Conservation (phyloP, 495 filamentous ascomycete species). For the Penicillium verhagenii region DNA sequence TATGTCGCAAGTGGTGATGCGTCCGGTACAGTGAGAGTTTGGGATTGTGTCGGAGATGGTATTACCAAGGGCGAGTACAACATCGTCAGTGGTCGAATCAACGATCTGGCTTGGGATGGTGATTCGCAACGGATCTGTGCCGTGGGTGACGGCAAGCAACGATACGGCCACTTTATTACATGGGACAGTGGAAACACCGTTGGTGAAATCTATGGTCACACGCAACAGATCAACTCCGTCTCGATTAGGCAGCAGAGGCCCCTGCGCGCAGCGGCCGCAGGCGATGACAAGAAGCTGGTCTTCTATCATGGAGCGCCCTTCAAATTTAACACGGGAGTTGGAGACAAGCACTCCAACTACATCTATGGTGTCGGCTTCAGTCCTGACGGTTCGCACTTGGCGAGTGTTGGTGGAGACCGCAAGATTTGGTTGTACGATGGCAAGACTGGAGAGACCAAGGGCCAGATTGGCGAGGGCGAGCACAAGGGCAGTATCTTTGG, state of each 20-base stretch:
- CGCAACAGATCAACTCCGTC: slow-evolving; percentile 84
- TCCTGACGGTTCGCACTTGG: slow-evolving; percentile 79
- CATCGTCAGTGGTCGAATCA: slow-evolving; percentile 92
- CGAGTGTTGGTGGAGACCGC: slow-evolving; percentile 85
- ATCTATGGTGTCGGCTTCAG: slow-evolving; percentile 87
- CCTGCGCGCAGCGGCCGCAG: slow-evolving; percentile 83
- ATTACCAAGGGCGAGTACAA: slow-evolving; percentile 77
- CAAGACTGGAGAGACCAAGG: slow-evolving; percentile 81
- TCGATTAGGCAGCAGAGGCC: slow-evolving; percentile 88
- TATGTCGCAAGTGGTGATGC: slow-evolving; percentile 94
- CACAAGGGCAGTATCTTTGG: slow-evolving; percentile 93
- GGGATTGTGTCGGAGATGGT: slow-evolving; percentile 68
- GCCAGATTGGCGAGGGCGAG: slow-evolving; percentile 73
- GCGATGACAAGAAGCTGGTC: slow-evolving; percentile 83
- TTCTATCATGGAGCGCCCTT: slow-evolving; percentile 94
- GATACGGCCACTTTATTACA: slow-evolving; percentile 91
- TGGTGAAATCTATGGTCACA: slow-evolving; percentile 89
- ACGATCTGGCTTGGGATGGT: slow-evolving; percentile 96
- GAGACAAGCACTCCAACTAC: slow-evolving; percentile 81
- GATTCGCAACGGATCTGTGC: slow-evolving; percentile 95
- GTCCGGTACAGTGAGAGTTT: slow-evolving; percentile 79
- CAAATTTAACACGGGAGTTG: slow-evolving; percentile 78
- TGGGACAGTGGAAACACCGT: slow-evolving; percentile 95
- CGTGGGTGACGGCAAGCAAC: slow-evolving; percentile 90
- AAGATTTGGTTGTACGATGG: slow-evolving; percentile 94